phyloP scores from a whole-genome alignment of 2,329 filamentous ascomycete genomes.

The Arthrocladium fulminans region DNA sequence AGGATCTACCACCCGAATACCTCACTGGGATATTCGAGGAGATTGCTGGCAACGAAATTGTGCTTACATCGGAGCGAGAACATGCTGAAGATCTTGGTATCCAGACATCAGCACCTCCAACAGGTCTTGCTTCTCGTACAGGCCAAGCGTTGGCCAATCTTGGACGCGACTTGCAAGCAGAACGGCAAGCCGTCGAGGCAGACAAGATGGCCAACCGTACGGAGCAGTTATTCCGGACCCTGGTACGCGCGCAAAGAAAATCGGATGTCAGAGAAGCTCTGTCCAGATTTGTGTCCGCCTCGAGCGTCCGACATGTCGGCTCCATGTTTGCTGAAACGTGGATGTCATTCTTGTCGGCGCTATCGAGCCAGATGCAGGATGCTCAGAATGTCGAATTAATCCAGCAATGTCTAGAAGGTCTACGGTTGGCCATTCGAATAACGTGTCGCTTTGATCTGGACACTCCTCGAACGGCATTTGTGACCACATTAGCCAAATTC shows the following conservation, averaged over 20 bases:
- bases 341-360: conserved; percentile 96
- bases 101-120: conserved; percentile 47
- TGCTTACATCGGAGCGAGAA: conserved; percentile 84
- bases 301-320: conserved; percentile 87
- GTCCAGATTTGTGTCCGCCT: conserved; percentile 78
- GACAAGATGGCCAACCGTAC: conserved; percentile 81
- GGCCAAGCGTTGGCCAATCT: conserved; percentile 86
- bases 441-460: conserved; percentile 88
- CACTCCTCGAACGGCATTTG: conserved; percentile 89
- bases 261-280: conserved; percentile 61
- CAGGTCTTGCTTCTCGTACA: conserved; percentile 69
- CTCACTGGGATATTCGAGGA: conserved; percentile 84
- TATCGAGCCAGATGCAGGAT: conserved; percentile 89
- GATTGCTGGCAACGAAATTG: conserved; percentile 84
- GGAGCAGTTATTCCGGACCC: conserved; percentile 82
- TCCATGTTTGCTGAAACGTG: conserved; percentile 98
- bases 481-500: conserved; percentile 82
- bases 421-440: conserved; percentile 87
- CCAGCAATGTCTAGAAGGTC: conserved; percentile 84
- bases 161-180: conserved; percentile 80
- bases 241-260: conserved; percentile 80
- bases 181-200: conserved; percentile 89
- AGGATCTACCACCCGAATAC: conserved; percentile 88
- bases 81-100: conserved; percentile 72
- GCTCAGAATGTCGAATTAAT: conserved; percentile 88